These are phyloP conservation scores for Aspergillus persii DNA, from an alignment of 2,329 filamentous ascomycete genomes.

Conservation along the genomic window DNA sequence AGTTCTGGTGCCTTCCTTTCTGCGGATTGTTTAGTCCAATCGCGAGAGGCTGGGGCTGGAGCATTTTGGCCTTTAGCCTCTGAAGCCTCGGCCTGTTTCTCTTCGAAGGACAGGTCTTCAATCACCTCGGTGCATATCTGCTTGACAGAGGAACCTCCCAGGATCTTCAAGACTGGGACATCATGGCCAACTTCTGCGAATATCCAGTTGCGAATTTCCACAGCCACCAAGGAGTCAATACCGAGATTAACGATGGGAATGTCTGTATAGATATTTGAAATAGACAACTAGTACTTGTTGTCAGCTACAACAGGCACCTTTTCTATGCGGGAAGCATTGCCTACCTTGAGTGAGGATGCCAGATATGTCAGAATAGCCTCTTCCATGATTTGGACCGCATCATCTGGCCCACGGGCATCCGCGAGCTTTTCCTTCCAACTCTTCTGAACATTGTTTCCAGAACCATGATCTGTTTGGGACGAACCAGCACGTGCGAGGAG, in stretches of 20 bases:
- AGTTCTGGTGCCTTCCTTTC: not conserved
- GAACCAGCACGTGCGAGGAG: conserved; percentile 1
- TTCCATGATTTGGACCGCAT: conserved; percentile 3
- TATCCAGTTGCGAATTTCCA: conserved; percentile 20
- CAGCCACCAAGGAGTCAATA: conserved; percentile 19
- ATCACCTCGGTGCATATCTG: conserved; percentile 5
- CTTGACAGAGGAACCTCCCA: conserved; percentile 7
- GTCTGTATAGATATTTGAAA: conserved; percentile 4
- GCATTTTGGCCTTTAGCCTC: not conserved
- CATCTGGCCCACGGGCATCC: conserved; percentile 7
- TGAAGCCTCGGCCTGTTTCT: not conserved
- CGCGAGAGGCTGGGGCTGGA: conserved; percentile 5
- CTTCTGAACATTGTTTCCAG: conserved; percentile 6
- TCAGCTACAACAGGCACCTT: not conserved
- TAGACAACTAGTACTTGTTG: not conserved
- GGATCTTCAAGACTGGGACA: conserved; percentile 58
- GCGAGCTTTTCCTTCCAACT: conserved; percentile 7
- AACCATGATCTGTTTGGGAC: conserved; percentile 16
- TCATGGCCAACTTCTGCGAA: conserved; percentile 9
- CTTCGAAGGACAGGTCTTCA: conserved; percentile 2
- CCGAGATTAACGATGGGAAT: conserved; percentile 9
- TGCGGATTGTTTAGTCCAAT: conserved; percentile 1
- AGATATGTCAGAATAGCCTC: conserved; percentile 5
- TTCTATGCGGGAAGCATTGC: not conserved
- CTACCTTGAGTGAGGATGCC: conserved; percentile 1